These are phyloP conservation scores for Chlorella sp. DNA, from an alignment of 139 green algal genomes.

Conservation along the genomic window DNA sequence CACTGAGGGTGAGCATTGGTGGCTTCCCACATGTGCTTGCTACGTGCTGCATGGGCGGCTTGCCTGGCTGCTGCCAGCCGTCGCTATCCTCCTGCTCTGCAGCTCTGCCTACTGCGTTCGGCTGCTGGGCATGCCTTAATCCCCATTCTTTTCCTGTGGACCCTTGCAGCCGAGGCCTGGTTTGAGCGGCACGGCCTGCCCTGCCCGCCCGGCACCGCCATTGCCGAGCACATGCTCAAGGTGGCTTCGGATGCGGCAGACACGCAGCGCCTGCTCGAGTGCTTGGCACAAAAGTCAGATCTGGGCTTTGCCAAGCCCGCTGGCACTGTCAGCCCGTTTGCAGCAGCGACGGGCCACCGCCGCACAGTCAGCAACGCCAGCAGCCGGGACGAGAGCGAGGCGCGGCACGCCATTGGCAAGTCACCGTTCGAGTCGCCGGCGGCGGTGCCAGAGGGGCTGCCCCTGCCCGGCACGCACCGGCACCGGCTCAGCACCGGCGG, in stretches of 20 bases:
- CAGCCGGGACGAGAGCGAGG: background rate
- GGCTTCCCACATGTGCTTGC: background rate
- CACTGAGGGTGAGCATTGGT: background rate
- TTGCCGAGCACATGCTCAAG: constrained; percentile 64
- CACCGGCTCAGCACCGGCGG: background rate
- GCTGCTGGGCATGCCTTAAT: background rate
- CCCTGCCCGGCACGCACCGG: background rate
- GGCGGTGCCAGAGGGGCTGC: background rate
- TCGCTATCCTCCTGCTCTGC: background rate
- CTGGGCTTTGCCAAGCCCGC: background rate
- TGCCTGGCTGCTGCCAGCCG: too few species aligned
- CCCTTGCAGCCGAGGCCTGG: constrained; percentile 28
- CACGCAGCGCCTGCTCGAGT: constrained; percentile 20
- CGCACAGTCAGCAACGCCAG: background rate
- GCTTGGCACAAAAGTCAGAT: background rate
- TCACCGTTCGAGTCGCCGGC: constrained; percentile 1
- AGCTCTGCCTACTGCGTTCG: background rate
- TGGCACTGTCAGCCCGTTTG: background rate
- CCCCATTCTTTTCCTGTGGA: background rate
- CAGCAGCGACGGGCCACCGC: background rate
- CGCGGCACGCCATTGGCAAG: background rate
- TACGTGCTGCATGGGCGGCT: too few species aligned
- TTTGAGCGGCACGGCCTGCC: constrained; percentile 50
- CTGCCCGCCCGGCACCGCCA: constrained; percentile 37
- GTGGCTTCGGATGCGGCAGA: constrained; percentile 7